These are phyloP conservation scores for Lunasporangiospora selenospora DNA, from an alignment of 192 early-diverging fungal species.

Conservation along the genomic window DNA sequence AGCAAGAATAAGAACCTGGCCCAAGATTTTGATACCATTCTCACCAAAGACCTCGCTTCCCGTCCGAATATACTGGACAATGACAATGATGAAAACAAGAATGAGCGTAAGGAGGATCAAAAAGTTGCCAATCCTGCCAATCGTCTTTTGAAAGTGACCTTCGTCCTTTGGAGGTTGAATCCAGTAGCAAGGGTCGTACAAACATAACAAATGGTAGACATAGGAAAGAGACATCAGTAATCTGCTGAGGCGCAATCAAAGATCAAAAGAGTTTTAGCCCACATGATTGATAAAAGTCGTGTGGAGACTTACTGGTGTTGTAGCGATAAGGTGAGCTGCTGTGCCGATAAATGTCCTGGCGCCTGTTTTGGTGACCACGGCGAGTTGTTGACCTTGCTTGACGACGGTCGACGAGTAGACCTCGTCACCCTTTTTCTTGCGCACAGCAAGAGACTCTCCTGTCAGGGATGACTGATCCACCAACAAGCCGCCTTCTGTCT, in stretches of 20 bases:
- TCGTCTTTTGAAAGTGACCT: slow-evolving; percentile 96
- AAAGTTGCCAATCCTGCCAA: slow-evolving; percentile 93
- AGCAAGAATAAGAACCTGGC: slow-evolving; percentile 80
- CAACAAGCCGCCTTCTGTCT: slow-evolving; percentile 71
- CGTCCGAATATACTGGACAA: slow-evolving; percentile 61
- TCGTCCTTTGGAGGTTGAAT: slow-evolving; percentile 61
- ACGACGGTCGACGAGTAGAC: slow-evolving; percentile 90
- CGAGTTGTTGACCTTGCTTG: slow-evolving; percentile 92
- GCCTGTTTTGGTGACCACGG: slow-evolving; percentile 90
- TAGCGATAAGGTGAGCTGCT: slow-evolving; percentile 86
- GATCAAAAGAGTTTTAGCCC: background rate
- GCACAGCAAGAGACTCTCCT: slow-evolving; percentile 90
- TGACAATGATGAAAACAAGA: slow-evolving; percentile 77
- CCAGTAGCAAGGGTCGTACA: too few species aligned
- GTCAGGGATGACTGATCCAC: slow-evolving; percentile 93
- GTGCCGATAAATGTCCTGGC: slow-evolving; percentile 90
- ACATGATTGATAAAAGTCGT: background rate
- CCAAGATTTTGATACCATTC: slow-evolving; percentile 67
- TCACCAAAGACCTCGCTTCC: slow-evolving; percentile 51
- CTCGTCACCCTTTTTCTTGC: slow-evolving; percentile 77
- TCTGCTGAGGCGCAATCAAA: too few species aligned
- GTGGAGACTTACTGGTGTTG: slow-evolving; percentile 58
- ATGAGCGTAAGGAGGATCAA: slow-evolving; percentile 80
- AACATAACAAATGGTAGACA: background rate
- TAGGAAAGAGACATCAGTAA: background rate